Conservation (phyloP, 2,329 filamentous ascomycete species). For the Exserohilum rostratum region DNA sequence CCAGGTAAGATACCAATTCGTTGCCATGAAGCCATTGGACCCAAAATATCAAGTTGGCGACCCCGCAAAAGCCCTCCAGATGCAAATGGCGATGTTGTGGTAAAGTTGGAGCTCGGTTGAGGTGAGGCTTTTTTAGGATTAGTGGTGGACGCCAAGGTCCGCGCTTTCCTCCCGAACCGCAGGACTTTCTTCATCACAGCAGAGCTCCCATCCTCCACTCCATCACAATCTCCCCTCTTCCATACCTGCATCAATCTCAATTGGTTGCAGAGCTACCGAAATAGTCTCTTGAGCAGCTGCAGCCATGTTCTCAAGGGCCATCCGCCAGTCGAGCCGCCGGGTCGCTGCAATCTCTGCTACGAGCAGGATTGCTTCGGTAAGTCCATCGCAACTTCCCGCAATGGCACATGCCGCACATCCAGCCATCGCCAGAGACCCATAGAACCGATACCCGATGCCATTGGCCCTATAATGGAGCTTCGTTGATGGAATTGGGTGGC, state of each 20-base stretch:
- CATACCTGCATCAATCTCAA: slow-evolving; percentile 52
- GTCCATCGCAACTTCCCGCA: slow-evolving; percentile 61
- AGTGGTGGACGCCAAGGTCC: slow-evolving; percentile 26
- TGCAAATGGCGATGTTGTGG: neutral
- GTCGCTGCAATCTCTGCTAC: slow-evolving; percentile 92
- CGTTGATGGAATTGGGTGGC: slow-evolving; percentile 45
- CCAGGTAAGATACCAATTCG: neutral
- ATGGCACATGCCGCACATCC: slow-evolving; percentile 50
- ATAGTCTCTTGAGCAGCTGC: slow-evolving; percentile 54
- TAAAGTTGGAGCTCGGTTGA: slow-evolving; percentile 13
- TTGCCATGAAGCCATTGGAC: neutral
- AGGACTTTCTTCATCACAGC: slow-evolving; percentile 36
- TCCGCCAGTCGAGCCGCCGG: slow-evolving; percentile 94
- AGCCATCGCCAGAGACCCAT: slow-evolving; percentile 44
- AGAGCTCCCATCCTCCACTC: slow-evolving; percentile 44
- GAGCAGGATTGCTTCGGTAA: slow-evolving; percentile 92
- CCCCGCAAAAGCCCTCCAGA: neutral
- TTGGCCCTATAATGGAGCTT: slow-evolving; percentile 48
- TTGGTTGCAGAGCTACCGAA: slow-evolving; percentile 50
- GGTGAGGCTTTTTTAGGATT: slow-evolving; percentile 25
- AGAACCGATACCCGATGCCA: slow-evolving; percentile 38
- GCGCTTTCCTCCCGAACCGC: slow-evolving; percentile 41
- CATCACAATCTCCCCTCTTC: slow-evolving; percentile 50
- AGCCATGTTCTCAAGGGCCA: slow-evolving; percentile 96
- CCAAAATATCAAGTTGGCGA: neutral